These are phyloP conservation scores for Crucihimalaya himalaica DNA, from an alignment of 345 rosid species.

Conservation along the genomic window DNA sequence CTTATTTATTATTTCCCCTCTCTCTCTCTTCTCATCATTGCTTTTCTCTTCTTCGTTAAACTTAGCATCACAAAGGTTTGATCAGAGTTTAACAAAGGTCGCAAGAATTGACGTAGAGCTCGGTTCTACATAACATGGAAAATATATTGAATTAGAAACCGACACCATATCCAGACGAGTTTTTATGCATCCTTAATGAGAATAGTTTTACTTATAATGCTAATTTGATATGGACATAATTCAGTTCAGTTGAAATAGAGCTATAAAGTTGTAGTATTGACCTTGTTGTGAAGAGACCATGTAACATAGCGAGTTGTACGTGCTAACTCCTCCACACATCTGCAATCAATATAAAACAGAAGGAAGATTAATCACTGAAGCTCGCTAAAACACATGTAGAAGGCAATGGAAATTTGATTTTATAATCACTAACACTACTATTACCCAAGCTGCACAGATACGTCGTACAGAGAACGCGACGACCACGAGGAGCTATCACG, in stretches of 20 bases:
- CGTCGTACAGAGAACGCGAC: slow-evolving; percentile 24
- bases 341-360: slow-evolving; percentile 43
- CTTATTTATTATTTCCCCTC: too few relatives aligned
- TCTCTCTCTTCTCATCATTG: too few relatives aligned
- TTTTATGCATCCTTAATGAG: not conserved
- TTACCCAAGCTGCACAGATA: slow-evolving; percentile 21
- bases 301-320: slow-evolving; percentile 92
- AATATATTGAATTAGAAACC: slow-evolving; percentile 1
- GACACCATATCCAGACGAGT: not conserved
- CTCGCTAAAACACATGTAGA: not conserved
- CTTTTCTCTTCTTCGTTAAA: too few relatives aligned
- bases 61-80: too few relatives aligned
- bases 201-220: not conserved
- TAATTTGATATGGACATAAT: not conserved
- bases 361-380: not conserved
- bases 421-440: not conserved
- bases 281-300: slow-evolving; percentile 98
- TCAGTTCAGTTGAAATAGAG: not conserved
- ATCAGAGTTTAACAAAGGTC: too few relatives aligned
- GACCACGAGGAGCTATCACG: slow-evolving; percentile 11
- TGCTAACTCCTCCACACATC: slow-evolving; percentile 89
- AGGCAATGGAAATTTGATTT: not conserved
- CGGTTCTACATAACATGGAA: slow-evolving; percentile 57
- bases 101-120: slow-evolving; percentile 80
- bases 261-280: slow-evolving; percentile 27